Conservation (phyloP, 305 asterid species). For the Fraxinus angustifolia region DNA sequence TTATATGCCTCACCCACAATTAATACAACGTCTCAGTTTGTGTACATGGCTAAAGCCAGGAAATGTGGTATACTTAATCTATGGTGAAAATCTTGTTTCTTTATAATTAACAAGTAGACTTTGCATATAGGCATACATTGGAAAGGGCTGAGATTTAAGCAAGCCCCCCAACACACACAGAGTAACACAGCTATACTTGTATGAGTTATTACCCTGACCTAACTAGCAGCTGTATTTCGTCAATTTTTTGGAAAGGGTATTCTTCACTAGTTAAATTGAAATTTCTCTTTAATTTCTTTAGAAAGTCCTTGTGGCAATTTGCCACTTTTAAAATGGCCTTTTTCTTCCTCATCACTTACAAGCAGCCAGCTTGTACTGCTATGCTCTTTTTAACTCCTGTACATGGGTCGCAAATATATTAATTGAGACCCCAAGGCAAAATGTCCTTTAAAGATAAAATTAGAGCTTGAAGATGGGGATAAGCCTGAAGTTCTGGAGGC, state of each 20-base stretch:
- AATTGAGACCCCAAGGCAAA: conserved; percentile 29
- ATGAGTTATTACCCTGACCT: not conserved
- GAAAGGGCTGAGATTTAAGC: not conserved
- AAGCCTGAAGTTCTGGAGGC: not conserved
- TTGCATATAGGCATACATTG: not conserved
- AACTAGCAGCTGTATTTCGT: not conserved
- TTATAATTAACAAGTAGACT: not conserved
- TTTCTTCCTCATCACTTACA: conserved; percentile 24
- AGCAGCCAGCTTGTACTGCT: conserved; percentile 40
- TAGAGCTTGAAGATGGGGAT: not conserved
- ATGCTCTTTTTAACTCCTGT: conserved; percentile 33
- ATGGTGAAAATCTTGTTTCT: not conserved
- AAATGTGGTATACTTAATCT: not conserved
- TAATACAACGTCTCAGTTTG: not conserved
- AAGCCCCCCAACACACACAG: not conserved
- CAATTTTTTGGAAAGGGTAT: not conserved
- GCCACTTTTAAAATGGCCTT: not conserved
- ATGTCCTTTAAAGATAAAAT: not conserved
- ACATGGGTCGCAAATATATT: conserved; percentile 29
- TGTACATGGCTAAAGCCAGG: not conserved
- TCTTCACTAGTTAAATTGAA: not conserved
- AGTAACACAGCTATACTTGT: not conserved
- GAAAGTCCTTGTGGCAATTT: not conserved
- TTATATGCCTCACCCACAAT: not conserved
- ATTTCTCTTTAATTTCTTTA: not conserved